A percentile compares a stretch with the other conserved stretches of the same genome.
Conservation (phyloP, 148 eudicot genomes). For the Camellia japonica region DNA sequence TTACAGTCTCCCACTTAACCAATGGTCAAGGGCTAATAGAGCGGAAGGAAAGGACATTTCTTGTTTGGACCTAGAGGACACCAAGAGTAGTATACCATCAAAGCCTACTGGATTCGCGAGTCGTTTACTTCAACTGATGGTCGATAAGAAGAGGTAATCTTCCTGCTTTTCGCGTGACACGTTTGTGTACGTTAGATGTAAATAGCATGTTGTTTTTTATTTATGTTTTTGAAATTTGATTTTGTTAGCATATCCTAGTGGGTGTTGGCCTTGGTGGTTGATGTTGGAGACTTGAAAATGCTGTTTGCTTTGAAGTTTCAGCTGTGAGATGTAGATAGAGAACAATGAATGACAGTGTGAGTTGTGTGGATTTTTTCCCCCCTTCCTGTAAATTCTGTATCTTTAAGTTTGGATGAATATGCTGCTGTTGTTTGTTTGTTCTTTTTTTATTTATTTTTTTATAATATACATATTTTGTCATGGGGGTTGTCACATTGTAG, state of each 20-base stretch:
- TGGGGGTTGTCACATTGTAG: neutral
- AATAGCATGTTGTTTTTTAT: conserved; percentile 14
- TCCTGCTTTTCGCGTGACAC: neutral
- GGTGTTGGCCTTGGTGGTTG: neutral
- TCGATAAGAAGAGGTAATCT: conserved; percentile 33
- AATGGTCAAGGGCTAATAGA: conserved; percentile 98
- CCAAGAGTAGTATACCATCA: conserved; percentile 88
- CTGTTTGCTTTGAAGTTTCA: neutral
- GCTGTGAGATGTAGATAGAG: neutral
- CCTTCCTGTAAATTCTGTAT: neutral
- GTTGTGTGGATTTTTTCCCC: neutral
- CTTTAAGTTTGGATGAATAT: neutral
- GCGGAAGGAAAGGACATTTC: conserved; percentile 72
- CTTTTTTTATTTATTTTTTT: neutral
- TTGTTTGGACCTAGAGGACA: conserved; percentile 64
- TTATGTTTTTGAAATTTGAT: neutral
- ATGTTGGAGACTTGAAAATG: neutral
- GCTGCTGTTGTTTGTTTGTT: too few relatives aligned
- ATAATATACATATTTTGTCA: neutral
- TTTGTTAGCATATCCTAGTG: conserved; percentile 9
- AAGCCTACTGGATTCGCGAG: conserved; percentile 97
- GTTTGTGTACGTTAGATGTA: conserved; percentile 31
- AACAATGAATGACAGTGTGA: neutral
- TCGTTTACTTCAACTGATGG: conserved; percentile 95
- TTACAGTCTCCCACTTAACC: conserved; percentile 82